These are phyloP conservation scores for Roridomyces roridus DNA, from an alignment of 768 basidiomycete species.

Conservation along the genomic window DNA sequence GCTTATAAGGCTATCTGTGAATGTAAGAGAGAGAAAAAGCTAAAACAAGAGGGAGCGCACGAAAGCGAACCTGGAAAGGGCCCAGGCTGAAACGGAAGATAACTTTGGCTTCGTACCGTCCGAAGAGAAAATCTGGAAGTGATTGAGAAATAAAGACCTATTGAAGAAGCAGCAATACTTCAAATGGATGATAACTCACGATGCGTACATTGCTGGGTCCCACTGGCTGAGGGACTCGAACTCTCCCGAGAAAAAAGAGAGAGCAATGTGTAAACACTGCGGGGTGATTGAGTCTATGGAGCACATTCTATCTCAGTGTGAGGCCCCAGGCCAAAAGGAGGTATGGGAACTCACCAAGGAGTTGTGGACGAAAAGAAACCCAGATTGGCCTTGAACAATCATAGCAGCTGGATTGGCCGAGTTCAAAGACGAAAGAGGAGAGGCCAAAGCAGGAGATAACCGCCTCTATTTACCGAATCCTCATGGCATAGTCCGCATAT, in stretches of 20 bases:
- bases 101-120: not conserved
- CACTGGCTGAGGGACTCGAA: constrained; percentile 18
- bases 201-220: constrained; percentile 24
- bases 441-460: not conserved
- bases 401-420: not conserved
- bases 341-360: constrained; percentile 1
- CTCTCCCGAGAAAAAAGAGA: not conserved
- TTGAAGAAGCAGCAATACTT: not conserved
- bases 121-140: constrained; percentile 14
- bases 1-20: constrained; percentile 8
- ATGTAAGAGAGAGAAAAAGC: not conserved
- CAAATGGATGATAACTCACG: constrained; percentile 27
- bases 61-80: not conserved
- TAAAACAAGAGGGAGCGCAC: constrained; percentile 1
- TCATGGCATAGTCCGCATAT: constrained; percentile 26
- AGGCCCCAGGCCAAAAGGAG: constrained; percentile 17
- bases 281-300: constrained; percentile 18
- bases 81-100: constrained; percentile 6
- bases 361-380: not conserved
- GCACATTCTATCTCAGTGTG: constrained; percentile 29
- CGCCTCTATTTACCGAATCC: constrained; percentile 21
- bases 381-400: not conserved
- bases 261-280: constrained; percentile 18
- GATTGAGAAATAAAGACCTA: constrained; percentile 17
- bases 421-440: constrained; percentile 1